Evolutionary conservation across 192 early-diverging fungal species (phyloP), one percentile per base, ranked within the genome.

Genomic region (Dissophora globulifera): DNA sequence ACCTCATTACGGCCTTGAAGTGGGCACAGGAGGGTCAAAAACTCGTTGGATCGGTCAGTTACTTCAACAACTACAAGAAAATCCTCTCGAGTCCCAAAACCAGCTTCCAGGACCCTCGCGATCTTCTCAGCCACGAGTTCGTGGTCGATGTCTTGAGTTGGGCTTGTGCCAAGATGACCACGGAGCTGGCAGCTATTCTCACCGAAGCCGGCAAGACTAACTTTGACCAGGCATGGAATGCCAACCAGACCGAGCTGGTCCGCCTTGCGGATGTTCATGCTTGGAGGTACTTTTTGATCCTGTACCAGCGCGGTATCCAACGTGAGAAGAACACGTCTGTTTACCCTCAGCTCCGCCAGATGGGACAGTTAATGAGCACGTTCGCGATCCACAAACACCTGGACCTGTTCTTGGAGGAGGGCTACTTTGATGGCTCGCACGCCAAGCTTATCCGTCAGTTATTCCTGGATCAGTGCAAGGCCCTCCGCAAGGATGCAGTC

Each of bases 401-500:
- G 35, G 79, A 82, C 30, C 48, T 82, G 56, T 78, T 82, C 41
- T 61, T 82, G 33, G 76, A 82, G 65, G 81, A 84, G 55, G 85
- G 82, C 10, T 88, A 83, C 67, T 78, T 87, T 32, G 70, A 60
- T 30, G 66, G 72, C 2, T 56, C 67, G 0, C 85, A 86, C 22
- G 79, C 78, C 23, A 79, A 81, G 19, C 45, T 51, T 19, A 41
- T 88, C 41, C 78, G 80, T 16, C 70, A 63, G 12, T 22, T 60
- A 30, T 78, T 81, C 72, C 69, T 80, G 41, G 60, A 79, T 23
- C 60, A 68, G 23, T 85, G 81, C 54, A 76, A 67, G 65, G 78
- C 79, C 6, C 47, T 84, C n/a, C 75, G 87, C 42, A 61, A 70
- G 49, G 71, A 87, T 59, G 82, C 79, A 9, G 79, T 88, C 33